Evolutionary conservation across 306 rosid species (phyloP), one percentile per base, ranked within the genome.

Genomic region (Castanea sativa): DNA sequence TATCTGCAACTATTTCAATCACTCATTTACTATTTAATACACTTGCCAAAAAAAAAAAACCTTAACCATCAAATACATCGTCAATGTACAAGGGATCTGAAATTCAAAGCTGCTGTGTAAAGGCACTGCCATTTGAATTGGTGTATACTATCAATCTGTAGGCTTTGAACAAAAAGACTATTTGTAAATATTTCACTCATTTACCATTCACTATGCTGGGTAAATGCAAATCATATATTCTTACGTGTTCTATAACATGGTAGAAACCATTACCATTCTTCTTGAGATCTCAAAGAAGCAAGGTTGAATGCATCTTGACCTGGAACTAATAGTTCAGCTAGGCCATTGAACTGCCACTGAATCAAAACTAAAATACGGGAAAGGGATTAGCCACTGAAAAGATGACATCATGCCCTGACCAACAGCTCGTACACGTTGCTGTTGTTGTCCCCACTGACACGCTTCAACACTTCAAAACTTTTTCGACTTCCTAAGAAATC

Each of bases 391-490:
- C 38, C 49, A 13, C 58, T 45, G n/a, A 12, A 12, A 67, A 55
- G 61, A 41, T 25, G 69, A 33, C 35, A 78, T 92, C 87, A 95
- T 1, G 99, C 97, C 82, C 96, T 87, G 86, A 96, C 83, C 73
- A 96, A 76, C 75, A 96, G 83, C 84, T 96, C 98, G 43, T 96
- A 96, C n/a, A 93, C 96, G 12, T 96, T 96, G 79, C 94, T 88
- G 89, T 88, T 91, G 88, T 91, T 93, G 72, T 93, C 98, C 1
- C 95, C 97, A 19, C 71, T 76, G 18, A 96, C 93, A 71, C 99
- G 96, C 85, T 93, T 93, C 87, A 96, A 81, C 97, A 84, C 90
- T 85, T 96, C 99, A 76, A 93, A 96, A 90, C 98, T 89, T 38
- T 41, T 88, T 5, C 98, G 90, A 70, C 96, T 91, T 35, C 99